Evolutionary conservation across 2,329 filamentous ascomycete genomes (phyloP), one percentile per base, ranked within the genome.

Genomic region (Lachnellula hyalina): DNA sequence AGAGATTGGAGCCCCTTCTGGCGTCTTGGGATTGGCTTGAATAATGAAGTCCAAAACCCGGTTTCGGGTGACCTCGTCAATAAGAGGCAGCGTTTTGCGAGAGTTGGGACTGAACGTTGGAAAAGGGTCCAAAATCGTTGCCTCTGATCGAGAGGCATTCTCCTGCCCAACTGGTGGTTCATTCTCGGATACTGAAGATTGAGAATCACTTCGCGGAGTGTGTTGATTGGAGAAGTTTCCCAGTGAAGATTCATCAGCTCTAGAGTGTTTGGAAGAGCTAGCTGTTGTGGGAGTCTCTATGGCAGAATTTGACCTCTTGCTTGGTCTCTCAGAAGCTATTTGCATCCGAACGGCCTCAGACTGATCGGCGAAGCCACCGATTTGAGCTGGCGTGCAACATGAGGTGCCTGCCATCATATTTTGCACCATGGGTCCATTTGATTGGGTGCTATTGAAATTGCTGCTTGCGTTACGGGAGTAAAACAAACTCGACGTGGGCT

Each of bases 41-140:
- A 77, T 73, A 32, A 85, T 71, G 0, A 83, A 67, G n/a, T 75
- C 70, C 2, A 85, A 60, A 0, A 83, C 55, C 23, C 70, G 69
- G 41, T 72, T 64, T 12, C 75, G 68, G 25, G 73, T 66, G 17
- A 70, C 58, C 28, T 77, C 73, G 47, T 76, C 71, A 3, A 80
- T 72, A 14, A 53, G 35, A 38, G 62, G 62, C 14, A 59, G 53
- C 17, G 40, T 57, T 35, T 41, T 47, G 11, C 21, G 5, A 47
- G 44, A 47, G 15, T 15, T 67, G 63, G 5, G 65, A 68, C 11
- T 70, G 51, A 50, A 62, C 65, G 49, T 61, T 64, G 15, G 65
- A 60, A 70, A 64, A 5, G 66, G 48, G 41, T 34, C 44, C 23
- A 23, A 34, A n/a, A 12, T 47, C 12, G 12, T 8, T n/a, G 19